Evolutionary conservation across 2,329 filamentous ascomycete species (phyloP), one percentile per base, ranked within the genome.

Genomic region (Penicillium vulpinum): DNA sequence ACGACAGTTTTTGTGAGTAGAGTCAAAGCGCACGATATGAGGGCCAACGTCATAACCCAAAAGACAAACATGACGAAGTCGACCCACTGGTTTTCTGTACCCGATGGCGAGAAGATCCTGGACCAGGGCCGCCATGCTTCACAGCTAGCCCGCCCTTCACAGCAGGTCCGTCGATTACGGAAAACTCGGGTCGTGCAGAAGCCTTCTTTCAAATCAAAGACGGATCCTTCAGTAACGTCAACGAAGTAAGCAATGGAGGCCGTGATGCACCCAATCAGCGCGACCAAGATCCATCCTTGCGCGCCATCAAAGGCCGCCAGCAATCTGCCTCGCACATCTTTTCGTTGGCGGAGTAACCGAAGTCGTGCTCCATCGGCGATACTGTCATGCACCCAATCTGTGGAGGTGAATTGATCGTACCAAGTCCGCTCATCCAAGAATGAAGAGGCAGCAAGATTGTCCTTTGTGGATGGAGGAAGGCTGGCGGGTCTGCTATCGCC

Each of bases 331-430:
- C 88, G 87, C 59, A 96, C 83, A 75, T 93, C 94, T 72, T 89
- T 95, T 47, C 92, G 83, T 67, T 84, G 87, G 48, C 91, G 86
- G 38, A 99, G 81, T 51, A 87, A 87, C 73, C 95, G 94, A 48
- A 95, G 86, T 26, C 94, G 89, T 67, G 92, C 91, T 10, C 92
- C 91, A 75, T 97, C 94, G 68, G 92, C 91, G 65, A 99, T 97
- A 73, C 89, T 92, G 75, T 99, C 94, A 72, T 96, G 93, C 0
- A 99, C 92, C 94, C 94, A 99, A 74, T 99, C 93, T 54, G 91
- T 97, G 7, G 91, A 96, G 6, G 92, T 96, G 70, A 96, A 96
- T 75, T 99, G 94, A 78, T 99, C 94, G 76, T 97, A 97, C 94
- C 94, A 97, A 10, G 95, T 89, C 58, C 94, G 87, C 65, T 97